Base-by-base conservation (phyloP, 345 rosid species). In the Bruguiera sexangula region DNA sequence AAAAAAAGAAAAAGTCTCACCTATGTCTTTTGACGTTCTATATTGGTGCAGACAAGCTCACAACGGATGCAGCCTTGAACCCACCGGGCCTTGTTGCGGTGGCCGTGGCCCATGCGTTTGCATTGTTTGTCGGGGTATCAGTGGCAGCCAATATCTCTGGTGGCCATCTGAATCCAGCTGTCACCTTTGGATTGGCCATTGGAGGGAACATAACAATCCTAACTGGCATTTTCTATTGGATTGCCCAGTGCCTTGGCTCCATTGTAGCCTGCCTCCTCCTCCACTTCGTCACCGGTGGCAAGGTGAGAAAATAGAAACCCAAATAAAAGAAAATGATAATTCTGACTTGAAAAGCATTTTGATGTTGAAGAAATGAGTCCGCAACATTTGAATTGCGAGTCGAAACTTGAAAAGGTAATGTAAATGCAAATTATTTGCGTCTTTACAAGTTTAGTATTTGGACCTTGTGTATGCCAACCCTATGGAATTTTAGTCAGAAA, bases 81-180 rank as follows among this genome's bases (percentile, higher is more conserved):
- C 93, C 92, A 36, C 69, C 94, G 19, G 97, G 96, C 27, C 86
- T 89, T n/a, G 94, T 93, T 29, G 98, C 96, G 0, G 73, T 93
- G 55, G 97, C 96, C 0, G 84, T 91, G 70, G 94, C 97, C 34
- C 98, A 93, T 60, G 97, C 90, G 0, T 85, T 89, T 10, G 96
- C 94, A 0, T 73, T 91, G 39, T 89, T 93, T 22, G 98, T 91
- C 0, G 97, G 94, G 0, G 94, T 93, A 19, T 61, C 97, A n/a
- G 32, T 91, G 0, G 96, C 92, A 0, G 96, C 94, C 61, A 91
- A 93, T 83, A 91, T 88, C 73, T 93, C 96, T 0, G 98, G 97
- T 13, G 98, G 98, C 20, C 97, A 91, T 65, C 70, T 91, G 30
- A 93, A 93, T 67, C 97, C 97, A 1, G 97, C 97, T 9, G 96